Conservation (phyloP, 2,329 filamentous ascomycete genomes). For the Cytospora piceicola region DNA sequence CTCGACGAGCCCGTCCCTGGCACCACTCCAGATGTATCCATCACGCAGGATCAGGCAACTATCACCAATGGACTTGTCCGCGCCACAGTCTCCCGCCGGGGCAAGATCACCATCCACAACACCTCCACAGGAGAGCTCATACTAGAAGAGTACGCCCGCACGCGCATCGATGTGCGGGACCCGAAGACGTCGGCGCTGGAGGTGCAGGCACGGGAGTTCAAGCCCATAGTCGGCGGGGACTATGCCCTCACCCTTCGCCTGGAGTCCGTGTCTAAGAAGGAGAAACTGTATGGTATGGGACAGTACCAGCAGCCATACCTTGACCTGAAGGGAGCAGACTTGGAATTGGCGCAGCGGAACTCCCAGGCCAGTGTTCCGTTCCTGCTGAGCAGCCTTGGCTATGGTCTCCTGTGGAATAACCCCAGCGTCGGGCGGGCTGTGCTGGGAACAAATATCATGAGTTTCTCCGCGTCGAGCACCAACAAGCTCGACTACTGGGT, state of each 20-base stretch:
- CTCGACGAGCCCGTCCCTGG: constrained; percentile 38
- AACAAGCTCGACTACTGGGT: constrained; percentile 66
- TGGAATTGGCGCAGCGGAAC: constrained; percentile 69
- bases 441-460: constrained; percentile 63
- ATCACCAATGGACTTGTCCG: constrained; percentile 54
- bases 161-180: constrained; percentile 54
- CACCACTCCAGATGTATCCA: constrained; percentile 27
- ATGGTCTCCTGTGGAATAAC: constrained; percentile 70
- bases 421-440: constrained; percentile 64
- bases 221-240: constrained; percentile 53
- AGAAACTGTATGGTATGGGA: constrained; percentile 71
- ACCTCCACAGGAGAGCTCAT: constrained; percentile 45
- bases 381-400: constrained; percentile 61
- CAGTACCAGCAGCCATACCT: constrained; percentile 69
- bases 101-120: constrained; percentile 55
- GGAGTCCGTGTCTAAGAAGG: constrained; percentile 56
- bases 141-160: constrained; percentile 57
- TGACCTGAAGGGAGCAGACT: constrained; percentile 64
- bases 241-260: constrained; percentile 63
- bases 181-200: constrained; percentile 62
- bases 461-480: constrained; percentile 64
- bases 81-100: constrained; percentile 49
- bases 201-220: constrained; percentile 62
- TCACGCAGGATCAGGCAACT: constrained; percentile 40
- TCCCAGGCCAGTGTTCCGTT: constrained; percentile 69